Conservation (phyloP, 257 asterid genomes). For the Agastache rugosa region DNA sequence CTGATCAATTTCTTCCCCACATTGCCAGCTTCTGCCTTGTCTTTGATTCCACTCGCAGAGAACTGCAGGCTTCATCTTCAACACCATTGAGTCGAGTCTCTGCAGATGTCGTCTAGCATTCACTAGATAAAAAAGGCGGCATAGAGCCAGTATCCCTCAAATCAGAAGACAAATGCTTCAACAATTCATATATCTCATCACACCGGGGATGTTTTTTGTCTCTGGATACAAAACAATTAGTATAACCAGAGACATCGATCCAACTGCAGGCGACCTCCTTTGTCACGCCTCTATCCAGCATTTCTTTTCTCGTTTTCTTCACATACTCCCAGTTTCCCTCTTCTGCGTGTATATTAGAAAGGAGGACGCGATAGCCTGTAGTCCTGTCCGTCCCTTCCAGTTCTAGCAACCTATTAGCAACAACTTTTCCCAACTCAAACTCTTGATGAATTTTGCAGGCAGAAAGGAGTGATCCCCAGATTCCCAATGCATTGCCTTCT, state of each 20-base stretch:
- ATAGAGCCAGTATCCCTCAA: conserved; percentile 64
- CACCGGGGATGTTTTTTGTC: conserved; percentile 59
- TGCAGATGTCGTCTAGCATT: conserved; percentile 40
- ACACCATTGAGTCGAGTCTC: background rate
- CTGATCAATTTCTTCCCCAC: conserved; percentile 5
- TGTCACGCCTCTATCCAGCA: conserved; percentile 61
- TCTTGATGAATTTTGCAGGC: conserved; percentile 75
- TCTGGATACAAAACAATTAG: conserved; percentile 60
- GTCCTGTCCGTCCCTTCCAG: conserved; percentile 53
- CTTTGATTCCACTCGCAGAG: too few species aligned
- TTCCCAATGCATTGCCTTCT: conserved; percentile 57
- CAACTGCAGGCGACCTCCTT: conserved; percentile 95
- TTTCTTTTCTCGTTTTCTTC: conserved; percentile 62
- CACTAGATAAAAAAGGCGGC: conserved; percentile 43
- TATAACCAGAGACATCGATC: conserved; percentile 66
- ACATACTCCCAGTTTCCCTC: conserved; percentile 85
- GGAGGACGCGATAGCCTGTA: conserved; percentile 74
- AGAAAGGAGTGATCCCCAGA: conserved; percentile 88
- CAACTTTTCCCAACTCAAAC: conserved; percentile 77
- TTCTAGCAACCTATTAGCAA: conserved; percentile 67
- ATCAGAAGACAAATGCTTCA: conserved; percentile 59
- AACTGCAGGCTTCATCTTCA: background rate
- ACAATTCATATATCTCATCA: conserved; percentile 50
- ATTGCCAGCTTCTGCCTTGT: background rate
- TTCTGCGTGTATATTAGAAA: conserved; percentile 87